These are phyloP conservation scores for Taiwanofungus camphoratus DNA, from an alignment of 1,284 basidiomycete species.

Conservation along the genomic window DNA sequence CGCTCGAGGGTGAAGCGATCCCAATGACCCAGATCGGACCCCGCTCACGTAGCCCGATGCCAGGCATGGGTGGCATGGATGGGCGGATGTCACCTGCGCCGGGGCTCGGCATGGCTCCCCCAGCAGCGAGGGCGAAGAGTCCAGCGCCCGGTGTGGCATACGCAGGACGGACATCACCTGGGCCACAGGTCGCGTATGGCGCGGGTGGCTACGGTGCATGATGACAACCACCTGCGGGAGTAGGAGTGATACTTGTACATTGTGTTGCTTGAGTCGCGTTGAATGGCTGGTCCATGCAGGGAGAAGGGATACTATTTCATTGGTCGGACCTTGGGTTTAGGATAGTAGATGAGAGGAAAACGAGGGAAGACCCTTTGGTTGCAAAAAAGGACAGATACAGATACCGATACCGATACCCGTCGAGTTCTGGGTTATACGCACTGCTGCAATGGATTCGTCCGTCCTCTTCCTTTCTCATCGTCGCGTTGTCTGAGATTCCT, in stretches of 20 bases:
- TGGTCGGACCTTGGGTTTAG: not conserved
- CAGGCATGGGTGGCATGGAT: constrained; percentile 16
- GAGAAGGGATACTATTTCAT: not conserved
- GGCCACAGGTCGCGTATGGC: constrained; percentile 34
- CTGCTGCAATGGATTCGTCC: constrained; percentile 4
- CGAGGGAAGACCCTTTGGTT: not conserved
- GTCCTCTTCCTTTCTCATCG: not conserved
- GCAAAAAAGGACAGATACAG: not conserved
- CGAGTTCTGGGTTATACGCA: constrained; percentile 4
- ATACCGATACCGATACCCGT: constrained; percentile 6
- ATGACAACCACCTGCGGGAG: not conserved
- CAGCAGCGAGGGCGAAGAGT: constrained; percentile 25
- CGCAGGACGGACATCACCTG: constrained; percentile 39
- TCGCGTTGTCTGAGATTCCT: not conserved
- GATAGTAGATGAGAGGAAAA: not conserved
- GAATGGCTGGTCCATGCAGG: constrained; percentile 11
- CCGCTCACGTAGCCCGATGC: constrained; percentile 29
- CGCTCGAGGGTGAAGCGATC: constrained; percentile 56
- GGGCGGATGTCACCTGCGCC: constrained; percentile 13
- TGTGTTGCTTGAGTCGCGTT: not conserved
- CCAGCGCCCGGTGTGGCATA: constrained; percentile 28
- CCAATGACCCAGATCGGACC: constrained; percentile 71
- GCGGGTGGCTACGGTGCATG: constrained; percentile 11
- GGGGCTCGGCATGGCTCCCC: not conserved
- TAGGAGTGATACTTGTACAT: not conserved